Percentiles rank a stretch among this genome's conserved stretches.
Evolutionary conservation across 805 yeast species (phyloP).

Genomic region (Yarrowia keelungensis): DNA sequence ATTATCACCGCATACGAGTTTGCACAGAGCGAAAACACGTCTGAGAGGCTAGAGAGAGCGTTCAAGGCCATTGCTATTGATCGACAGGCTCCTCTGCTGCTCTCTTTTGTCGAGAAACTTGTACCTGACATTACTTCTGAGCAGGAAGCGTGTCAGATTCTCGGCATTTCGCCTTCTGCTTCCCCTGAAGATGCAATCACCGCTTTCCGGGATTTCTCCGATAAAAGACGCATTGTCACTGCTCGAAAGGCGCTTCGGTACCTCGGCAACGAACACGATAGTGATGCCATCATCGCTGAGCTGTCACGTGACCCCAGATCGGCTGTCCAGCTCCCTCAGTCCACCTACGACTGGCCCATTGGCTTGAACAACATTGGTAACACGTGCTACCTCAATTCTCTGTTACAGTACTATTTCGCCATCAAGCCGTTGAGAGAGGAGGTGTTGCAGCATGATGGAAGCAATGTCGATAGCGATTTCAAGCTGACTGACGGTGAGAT

Average conservation of each 20-base stretch:
- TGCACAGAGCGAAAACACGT: slow-evolving; percentile 51
- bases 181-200: slow-evolving; percentile 14
- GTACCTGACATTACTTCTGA: slow-evolving; percentile 18
- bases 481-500: slow-evolving; percentile 47
- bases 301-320: slow-evolving; percentile 48
- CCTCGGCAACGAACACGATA: slow-evolving; percentile 62
- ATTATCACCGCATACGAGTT: slow-evolving; percentile 77
- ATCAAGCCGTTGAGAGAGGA: slow-evolving; percentile 78
- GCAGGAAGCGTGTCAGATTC: slow-evolving; percentile 19
- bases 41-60: slow-evolving; percentile 43
- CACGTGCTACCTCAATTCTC: slow-evolving; percentile 91
- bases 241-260: slow-evolving; percentile 61
- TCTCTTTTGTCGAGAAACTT: slow-evolving; percentile 47
- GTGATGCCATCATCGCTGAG: slow-evolving; percentile 63
- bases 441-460: slow-evolving; percentile 54
- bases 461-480: slow-evolving; percentile 40
- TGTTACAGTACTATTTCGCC: slow-evolving; percentile 88
- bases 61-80: slow-evolving; percentile 47
- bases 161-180: background rate
- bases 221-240: slow-evolving; percentile 19
- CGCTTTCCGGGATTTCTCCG: slow-evolving; percentile 24
- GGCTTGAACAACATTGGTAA: slow-evolving; percentile 95
- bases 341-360: slow-evolving; percentile 61
- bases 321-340: slow-evolving; percentile 20
- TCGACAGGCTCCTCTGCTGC: slow-evolving; percentile 45